Base-by-base conservation (phyloP, 768 basidiomycete species). In the Nidula microcarpa region DNA sequence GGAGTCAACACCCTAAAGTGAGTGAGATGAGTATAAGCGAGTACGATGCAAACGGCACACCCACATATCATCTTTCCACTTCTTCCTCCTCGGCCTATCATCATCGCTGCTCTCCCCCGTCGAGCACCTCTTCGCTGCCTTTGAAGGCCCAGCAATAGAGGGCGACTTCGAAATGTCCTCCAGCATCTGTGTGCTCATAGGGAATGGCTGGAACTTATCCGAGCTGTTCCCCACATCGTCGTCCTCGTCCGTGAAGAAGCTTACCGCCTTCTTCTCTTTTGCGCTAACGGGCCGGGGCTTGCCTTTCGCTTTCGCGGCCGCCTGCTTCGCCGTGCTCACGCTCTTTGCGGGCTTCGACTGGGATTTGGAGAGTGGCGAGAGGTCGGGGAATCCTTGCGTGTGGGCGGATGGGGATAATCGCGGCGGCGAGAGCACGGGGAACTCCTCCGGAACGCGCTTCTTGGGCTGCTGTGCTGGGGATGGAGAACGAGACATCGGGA, bases 181-280 rank as follows among this genome's bases (percentile, higher is more conserved):
- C 2, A 81, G 66, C 39, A 76, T 52, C 47, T 78, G 73, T 2
- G 74, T 70, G 48, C 66, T 74, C 80, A 86, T 76, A 11, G 70
- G 71, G 50, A 72, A 73, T 6, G 57, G 61, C 34, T 64, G 43
- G 1, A 53, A 55, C 51, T 60, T 58, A 41, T 41, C 16, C 39
- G 16, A 13, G 2, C 39, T 41, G 16, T 13, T 41, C 11, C 16
- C 39, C 16, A 4, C 39, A 41, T 41, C 39, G 6, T 41, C 39
- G 2, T 41, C 39, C 11, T 41, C 3, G 39, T 41, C 39, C 39
- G 39, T 13, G 13, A 41, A 41, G 16, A 41, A 5, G 39, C 11
- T 41, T 11, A 16, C 16, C 39, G 13, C 16, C 13, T 41, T 41
- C 39, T 41, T 41, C 39, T 5, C 39, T 2, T 30, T 30, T 41